Base-by-base conservation (phyloP, 202 grass and related monocot species). In the Zizania palustris region DNA sequence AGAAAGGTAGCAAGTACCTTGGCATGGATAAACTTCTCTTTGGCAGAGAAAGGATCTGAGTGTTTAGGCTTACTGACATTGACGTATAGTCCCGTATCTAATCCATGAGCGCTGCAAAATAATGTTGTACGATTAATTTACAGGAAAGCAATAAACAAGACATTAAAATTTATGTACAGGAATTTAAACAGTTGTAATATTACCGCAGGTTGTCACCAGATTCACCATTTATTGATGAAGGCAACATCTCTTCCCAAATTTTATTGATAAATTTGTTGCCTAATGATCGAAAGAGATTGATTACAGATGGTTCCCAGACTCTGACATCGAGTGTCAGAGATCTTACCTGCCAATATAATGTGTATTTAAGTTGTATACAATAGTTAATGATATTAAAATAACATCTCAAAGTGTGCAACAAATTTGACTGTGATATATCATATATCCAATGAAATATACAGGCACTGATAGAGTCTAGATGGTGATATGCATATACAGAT, bases 301-400 rank as follows among this genome's bases (percentile, higher is more conserved):
- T 99, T 62, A 99, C 92, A 28, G 90, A 93, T 78, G 96, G 87
- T 51, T 99, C 96, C 96, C 96, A 99, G 11, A 92, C 92, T 86
- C 86, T 90, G 71, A 99, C 96, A 90, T 99, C 96, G 20, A 99
- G 91, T 65, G 89, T 95, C 69, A 99, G 69, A 79, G 89, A 95
- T 78, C 96, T 89, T 80, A 99, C 96, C 96, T 99, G 82, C 57
- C 82, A 81, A 73, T 78, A 60, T 58, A 55, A 74, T 73, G 60
- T 60, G 20, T 4, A 75, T 45, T 76, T 72, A 75, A 60, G 59
- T 65, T 49, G 42, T 56, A 20, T 34, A 44, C 37, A 56, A 13
- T 72, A 28, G 54, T 71, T 39, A 63, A n/a, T 77, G 54, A 72
- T 21, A 33, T 39, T 40, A 49, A 72, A 72, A 71, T 71, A 62